A percentile compares a stretch with the other conserved stretches of the same genome.
These are phyloP conservation scores for Trichoderma sp. DNA, from an alignment of 2,329 filamentous ascomycete genomes.

Conservation along the genomic window DNA sequence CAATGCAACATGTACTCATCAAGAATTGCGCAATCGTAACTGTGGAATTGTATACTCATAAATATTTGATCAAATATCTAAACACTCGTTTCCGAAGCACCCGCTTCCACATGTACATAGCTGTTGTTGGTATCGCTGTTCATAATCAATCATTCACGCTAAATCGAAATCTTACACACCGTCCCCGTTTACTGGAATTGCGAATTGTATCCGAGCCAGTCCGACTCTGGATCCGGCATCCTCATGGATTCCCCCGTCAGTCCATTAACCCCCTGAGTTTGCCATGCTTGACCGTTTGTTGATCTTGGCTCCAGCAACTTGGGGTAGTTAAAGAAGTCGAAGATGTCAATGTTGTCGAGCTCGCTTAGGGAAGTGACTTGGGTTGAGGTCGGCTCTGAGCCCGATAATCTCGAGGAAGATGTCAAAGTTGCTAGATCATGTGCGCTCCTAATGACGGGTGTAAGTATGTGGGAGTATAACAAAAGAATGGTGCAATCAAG, in stretches of 20 bases:
- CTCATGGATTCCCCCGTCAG: constrained; percentile 27
- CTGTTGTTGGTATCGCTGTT: constrained; percentile 13
- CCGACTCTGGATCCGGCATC: constrained; percentile 36
- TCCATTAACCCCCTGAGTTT: constrained; percentile 29
- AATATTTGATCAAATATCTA: background rate
- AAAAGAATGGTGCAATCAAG: background rate
- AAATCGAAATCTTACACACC: background rate
- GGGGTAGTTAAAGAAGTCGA: constrained; percentile 49
- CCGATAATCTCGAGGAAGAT: constrained; percentile 38
- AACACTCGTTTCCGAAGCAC: background rate
- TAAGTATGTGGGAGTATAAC: background rate
- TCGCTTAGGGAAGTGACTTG: constrained; percentile 43
- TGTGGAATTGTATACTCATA: background rate
- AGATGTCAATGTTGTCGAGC: constrained; percentile 47
- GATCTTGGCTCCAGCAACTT: constrained; percentile 32
- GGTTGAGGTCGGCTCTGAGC: constrained; percentile 41
- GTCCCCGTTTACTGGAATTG: background rate
- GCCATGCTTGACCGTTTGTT: constrained; percentile 29
- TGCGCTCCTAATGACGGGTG: constrained; percentile 35
- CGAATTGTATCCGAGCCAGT: constrained; percentile 32
- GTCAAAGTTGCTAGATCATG: constrained; percentile 43
- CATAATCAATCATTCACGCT: background rate
- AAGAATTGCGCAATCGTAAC: background rate
- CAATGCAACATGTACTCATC: background rate
- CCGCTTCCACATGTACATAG: background rate